Conservation (phyloP, 306 rosid species). For the Bauhinia variegata region DNA sequence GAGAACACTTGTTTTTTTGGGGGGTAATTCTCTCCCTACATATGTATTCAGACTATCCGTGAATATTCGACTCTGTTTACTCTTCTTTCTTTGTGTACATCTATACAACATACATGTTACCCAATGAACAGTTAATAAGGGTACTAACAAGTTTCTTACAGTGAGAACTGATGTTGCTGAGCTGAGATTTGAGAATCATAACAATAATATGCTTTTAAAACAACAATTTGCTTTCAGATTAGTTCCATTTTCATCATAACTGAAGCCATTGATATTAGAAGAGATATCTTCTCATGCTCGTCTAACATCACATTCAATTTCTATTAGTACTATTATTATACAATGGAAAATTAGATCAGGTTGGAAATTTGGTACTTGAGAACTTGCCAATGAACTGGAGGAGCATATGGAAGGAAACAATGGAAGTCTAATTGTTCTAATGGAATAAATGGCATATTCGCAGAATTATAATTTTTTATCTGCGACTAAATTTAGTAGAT, state of each 20-base stretch:
- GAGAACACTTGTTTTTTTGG: not conserved
- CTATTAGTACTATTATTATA: constrained; percentile 8
- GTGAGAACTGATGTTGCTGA: not conserved
- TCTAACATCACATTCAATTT: not conserved
- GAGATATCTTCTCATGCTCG: not conserved
- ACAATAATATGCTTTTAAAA: constrained; percentile 3
- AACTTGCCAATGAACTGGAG: constrained; percentile 16
- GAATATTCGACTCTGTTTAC: not conserved
- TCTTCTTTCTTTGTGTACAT: not conserved
- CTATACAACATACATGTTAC: not conserved
- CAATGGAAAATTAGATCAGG: not conserved
- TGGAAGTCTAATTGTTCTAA: constrained; percentile 14
- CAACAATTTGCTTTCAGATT: constrained; percentile 3
- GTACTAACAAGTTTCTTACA: not conserved
- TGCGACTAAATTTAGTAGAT: not conserved
- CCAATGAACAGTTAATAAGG: not conserved
- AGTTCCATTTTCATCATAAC: constrained; percentile 2
- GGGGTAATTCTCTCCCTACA: not conserved
- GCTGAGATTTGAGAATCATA: not conserved
- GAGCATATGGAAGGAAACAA: not conserved
- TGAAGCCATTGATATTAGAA: constrained; percentile 2
- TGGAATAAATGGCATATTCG: not conserved
- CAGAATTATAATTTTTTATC: not conserved
- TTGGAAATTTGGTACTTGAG: constrained; percentile 14
- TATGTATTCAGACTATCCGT: not conserved